Evolutionary conservation across 805 yeast genomes (phyloP).

Genomic region (Pichia californica): DNA sequence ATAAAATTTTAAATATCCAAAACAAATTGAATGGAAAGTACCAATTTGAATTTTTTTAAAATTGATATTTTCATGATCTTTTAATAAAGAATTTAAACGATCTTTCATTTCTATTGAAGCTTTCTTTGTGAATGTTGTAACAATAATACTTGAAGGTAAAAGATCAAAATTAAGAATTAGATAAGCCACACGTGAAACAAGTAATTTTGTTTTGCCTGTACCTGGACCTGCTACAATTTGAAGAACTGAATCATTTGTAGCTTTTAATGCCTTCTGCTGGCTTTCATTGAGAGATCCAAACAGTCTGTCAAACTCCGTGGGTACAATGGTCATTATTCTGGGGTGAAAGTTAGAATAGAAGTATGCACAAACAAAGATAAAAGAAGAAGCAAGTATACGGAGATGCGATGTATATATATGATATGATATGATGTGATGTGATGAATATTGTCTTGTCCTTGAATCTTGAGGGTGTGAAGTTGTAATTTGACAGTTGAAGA

Average conservation of each 20-base stretch:
- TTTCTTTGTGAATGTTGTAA: slow-evolving; percentile 88
- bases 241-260: slow-evolving; percentile 33
- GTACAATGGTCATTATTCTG: not conserved
- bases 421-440: too few relatives aligned
- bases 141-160: slow-evolving; percentile 59
- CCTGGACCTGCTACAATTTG: slow-evolving; percentile 60
- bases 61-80: slow-evolving; percentile 26
- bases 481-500: too few relatives aligned
- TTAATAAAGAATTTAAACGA: slow-evolving; percentile 40
- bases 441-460: too few relatives aligned
- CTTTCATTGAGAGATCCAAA: slow-evolving; percentile 30
- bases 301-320: not conserved
- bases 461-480: too few relatives aligned
- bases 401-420: too few relatives aligned
- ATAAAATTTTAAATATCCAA: slow-evolving; percentile 46
- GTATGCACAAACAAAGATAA: too few relatives aligned
- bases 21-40: slow-evolving; percentile 85
- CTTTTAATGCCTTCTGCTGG: slow-evolving; percentile 40
- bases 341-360: too few relatives aligned
- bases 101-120: slow-evolving; percentile 84
- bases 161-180: slow-evolving; percentile 46
- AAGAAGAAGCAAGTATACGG: too few relatives aligned
- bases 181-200: slow-evolving; percentile 73
- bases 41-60: slow-evolving; percentile 57
- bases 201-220: slow-evolving; percentile 75